Evolutionary conservation across 1,139 yeast genomes (phyloP).

Genomic region (Pichiaceae sp.): DNA sequence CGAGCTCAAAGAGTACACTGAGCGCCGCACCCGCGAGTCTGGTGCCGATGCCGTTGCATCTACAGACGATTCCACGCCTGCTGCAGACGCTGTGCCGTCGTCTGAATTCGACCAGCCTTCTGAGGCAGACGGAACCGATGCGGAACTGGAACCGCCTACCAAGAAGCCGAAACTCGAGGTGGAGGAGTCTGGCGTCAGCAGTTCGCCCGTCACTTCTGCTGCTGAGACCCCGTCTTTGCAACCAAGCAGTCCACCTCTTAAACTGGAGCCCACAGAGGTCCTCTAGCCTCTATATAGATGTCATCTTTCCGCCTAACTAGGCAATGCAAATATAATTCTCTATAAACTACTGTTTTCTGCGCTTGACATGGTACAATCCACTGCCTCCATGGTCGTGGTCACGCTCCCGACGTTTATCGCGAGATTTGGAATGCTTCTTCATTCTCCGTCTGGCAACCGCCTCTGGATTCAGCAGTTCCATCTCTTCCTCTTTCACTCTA

Average conservation of each 20-base stretch:
- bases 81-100: conserved; percentile 1
- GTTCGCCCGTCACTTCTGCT: background rate
- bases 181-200: background rate
- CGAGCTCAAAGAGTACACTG: conserved; percentile 57
- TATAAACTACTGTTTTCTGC: conserved; percentile 4
- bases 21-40: conserved; percentile 8
- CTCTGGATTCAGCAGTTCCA: conserved; percentile 77
- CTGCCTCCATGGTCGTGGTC: conserved; percentile 54
- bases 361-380: conserved; percentile 62
- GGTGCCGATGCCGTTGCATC: conserved; percentile 6
- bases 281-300: background rate
- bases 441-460: conserved; percentile 68
- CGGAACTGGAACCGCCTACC: background rate
- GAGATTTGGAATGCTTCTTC: conserved; percentile 63
- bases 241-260: background rate
- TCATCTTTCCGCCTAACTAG: no score
- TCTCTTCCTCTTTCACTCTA: conserved; percentile 63
- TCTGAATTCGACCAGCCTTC: background rate
- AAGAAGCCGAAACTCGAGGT: background rate
- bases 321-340: no score
- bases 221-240: background rate
- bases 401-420: conserved; percentile 63
- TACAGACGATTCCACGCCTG: conserved; percentile 4
- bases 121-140: background rate
- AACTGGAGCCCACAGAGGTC: background rate